phyloP scores from a whole-genome alignment of 2,329 filamentous ascomycete genomes.

The Sordariomycetes sp. region DNA sequence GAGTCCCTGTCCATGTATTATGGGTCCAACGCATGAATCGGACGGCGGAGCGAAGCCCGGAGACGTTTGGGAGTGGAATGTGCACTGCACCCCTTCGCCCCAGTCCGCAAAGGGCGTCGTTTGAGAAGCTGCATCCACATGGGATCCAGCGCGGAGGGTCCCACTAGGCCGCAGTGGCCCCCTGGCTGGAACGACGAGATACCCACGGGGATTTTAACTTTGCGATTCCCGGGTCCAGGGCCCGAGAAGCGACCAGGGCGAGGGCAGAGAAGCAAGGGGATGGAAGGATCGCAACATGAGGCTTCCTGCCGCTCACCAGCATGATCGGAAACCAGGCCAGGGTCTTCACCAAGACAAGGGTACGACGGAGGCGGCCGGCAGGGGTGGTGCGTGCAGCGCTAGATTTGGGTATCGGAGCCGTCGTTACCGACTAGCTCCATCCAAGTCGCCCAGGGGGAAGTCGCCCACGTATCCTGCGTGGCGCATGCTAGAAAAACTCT shows the following conservation, averaged over 20 bases:
- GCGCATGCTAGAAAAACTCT: not conserved
- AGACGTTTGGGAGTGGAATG: slow-evolving; percentile 3
- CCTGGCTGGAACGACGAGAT: not conserved
- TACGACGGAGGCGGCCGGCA: not conserved
- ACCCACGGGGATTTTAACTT: not conserved
- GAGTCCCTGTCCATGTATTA: not conserved
- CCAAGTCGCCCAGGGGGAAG: not conserved
- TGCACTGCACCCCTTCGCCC: not conserved
- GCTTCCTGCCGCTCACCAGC: slow-evolving; percentile 1
- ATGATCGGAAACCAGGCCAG: not conserved
- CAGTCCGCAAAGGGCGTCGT: not conserved
- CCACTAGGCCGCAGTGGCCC: not conserved
- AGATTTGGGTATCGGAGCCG: not conserved
- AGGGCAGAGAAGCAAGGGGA: not conserved
- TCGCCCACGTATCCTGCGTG: not conserved
- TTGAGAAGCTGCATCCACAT: not conserved
- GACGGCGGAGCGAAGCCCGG: not conserved
- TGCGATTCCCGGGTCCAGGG: not conserved
- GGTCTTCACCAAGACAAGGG: slow-evolving; percentile 1
- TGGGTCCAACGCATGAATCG: slow-evolving; percentile 3
- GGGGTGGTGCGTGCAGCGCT: not conserved
- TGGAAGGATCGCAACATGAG: slow-evolving; percentile 1
- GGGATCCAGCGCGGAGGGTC: not conserved
- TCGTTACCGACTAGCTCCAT: not conserved
- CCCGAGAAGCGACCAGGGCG: not conserved